A percentile compares a stretch with the other conserved stretches of the same genome.
These are phyloP conservation scores for Trypanosoma boissoni DNA, from an alignment of 208 protist genomes.

Conservation along the genomic window DNA sequence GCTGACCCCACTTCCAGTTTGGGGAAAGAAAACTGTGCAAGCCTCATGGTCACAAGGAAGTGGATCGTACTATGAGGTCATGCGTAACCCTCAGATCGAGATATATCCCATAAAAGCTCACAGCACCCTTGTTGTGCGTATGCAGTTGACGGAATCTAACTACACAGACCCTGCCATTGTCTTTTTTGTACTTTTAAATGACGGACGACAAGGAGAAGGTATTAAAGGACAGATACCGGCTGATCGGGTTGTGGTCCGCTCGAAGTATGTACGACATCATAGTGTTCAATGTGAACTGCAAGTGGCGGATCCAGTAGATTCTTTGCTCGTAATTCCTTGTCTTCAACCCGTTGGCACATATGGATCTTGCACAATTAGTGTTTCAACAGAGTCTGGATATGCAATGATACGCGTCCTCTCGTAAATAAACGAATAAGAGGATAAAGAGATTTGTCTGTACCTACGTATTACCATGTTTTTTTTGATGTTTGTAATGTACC, in stretches of 20 bases:
- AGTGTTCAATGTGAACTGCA: conserved; percentile 60
- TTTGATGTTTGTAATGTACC: conserved; percentile 11
- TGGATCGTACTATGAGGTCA: conserved; percentile 70
- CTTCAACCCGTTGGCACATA: conserved; percentile 69
- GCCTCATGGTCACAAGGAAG: conserved; percentile 53
- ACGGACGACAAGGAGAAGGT: conserved; percentile 41
- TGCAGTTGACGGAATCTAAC: conserved; percentile 56
- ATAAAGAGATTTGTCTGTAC: neutral
- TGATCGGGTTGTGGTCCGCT: conserved; percentile 49
- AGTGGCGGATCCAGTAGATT: conserved; percentile 41
- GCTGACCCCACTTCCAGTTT: conserved; percentile 42
- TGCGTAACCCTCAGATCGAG: conserved; percentile 80
- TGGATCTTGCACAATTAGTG: conserved; percentile 50
- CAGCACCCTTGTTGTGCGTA: conserved; percentile 57
- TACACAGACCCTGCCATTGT: conserved; percentile 58
- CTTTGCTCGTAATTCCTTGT: conserved; percentile 73
- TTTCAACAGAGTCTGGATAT: conserved; percentile 35
- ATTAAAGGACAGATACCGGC: conserved; percentile 49
- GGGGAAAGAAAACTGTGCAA: conserved; percentile 44
- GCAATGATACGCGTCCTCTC: conserved; percentile 31
- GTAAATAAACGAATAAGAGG: neutral
- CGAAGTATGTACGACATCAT: conserved; percentile 60
- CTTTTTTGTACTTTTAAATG: conserved; percentile 60
- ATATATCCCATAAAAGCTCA: conserved; percentile 39
- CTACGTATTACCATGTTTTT: conserved; percentile 4